Percentiles rank a stretch among this genome's conserved stretches.
These are phyloP conservation scores for Eucalyptus pauciflora DNA, from an alignment of 345 rosid species.

Conservation along the genomic window DNA sequence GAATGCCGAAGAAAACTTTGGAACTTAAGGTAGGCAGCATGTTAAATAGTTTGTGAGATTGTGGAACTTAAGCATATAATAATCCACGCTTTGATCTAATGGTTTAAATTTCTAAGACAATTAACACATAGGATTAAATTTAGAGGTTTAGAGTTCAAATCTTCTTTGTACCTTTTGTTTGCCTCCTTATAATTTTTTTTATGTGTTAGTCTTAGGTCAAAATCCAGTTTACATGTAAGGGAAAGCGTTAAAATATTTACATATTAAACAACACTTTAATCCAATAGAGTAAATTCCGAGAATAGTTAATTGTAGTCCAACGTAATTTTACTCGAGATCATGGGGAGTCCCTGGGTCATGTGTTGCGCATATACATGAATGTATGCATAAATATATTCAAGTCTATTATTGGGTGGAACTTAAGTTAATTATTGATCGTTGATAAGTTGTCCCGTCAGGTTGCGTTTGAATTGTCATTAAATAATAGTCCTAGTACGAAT, in stretches of 20 bases:
- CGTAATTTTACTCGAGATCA: not conserved
- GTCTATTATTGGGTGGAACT: not conserved
- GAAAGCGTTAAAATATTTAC: not conserved
- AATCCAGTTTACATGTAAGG: not conserved
- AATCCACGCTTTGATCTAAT: fast-evolving
- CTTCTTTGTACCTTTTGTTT: not conserved
- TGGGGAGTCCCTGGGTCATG: not conserved
- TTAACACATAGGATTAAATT: not conserved
- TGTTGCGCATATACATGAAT: not conserved
- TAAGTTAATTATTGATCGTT: not conserved
- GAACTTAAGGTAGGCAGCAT: not conserved
- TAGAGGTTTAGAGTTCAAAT: not conserved
- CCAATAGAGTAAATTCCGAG: not conserved
- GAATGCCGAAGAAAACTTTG: not conserved
- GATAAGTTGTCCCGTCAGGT: not conserved
- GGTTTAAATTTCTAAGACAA: not conserved
- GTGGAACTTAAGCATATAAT: not conserved
- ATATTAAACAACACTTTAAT: not conserved
- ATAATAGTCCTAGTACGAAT: not conserved
- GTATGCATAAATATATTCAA: not conserved
- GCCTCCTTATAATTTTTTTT: not conserved
- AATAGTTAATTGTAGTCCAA: not conserved
- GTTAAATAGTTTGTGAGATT: not conserved
- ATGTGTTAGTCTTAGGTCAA: not conserved
- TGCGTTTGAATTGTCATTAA: not conserved